These are phyloP conservation scores for Penicillium lagena DNA, from an alignment of 495 filamentous ascomycete species.

Conservation along the genomic window DNA sequence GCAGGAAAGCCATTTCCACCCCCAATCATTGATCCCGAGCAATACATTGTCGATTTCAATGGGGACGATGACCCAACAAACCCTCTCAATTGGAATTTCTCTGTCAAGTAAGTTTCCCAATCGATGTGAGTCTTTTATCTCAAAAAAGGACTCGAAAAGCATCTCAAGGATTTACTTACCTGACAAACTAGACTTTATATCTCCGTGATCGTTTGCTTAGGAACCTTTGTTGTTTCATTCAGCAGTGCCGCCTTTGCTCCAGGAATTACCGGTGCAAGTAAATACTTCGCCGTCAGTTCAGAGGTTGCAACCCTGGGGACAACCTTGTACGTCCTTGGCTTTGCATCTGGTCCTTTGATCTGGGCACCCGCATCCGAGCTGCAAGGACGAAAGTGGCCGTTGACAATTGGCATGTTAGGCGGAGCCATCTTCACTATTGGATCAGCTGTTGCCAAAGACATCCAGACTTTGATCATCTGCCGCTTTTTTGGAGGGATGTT, in stretches of 20 bases:
- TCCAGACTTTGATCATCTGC: conserved; percentile 46
- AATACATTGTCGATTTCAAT: conserved; percentile 49
- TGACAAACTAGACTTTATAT: conserved; percentile 13
- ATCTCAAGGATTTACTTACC: neutral
- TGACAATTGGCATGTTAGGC: conserved; percentile 43
- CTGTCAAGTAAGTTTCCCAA: conserved; percentile 17
- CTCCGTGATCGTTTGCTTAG: conserved; percentile 33
- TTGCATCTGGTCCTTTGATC: conserved; percentile 46
- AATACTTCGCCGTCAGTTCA: conserved; percentile 37
- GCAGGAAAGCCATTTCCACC: conserved; percentile 34
- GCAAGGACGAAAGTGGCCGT: conserved; percentile 53
- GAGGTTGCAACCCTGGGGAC: conserved; percentile 49
- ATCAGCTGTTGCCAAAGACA: conserved; percentile 50
- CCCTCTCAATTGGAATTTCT: conserved; percentile 45
- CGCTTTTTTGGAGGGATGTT: conserved; percentile 48
- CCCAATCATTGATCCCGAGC: conserved; percentile 26
- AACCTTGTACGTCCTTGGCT: conserved; percentile 49
- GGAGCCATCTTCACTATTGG: conserved; percentile 51
- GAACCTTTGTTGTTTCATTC: conserved; percentile 48
- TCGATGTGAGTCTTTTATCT: too few relatives aligned
- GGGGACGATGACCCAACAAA: conserved; percentile 43
- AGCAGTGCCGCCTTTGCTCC: conserved; percentile 49
- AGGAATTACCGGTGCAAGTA: conserved; percentile 33
- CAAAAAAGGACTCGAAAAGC: too few relatives aligned
- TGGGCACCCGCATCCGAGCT: conserved; percentile 73